Evolutionary conservation across 73 alveolate species (phyloP), one percentile per base, ranked within the genome.

Genomic region (Loxodes magnus): DNA sequence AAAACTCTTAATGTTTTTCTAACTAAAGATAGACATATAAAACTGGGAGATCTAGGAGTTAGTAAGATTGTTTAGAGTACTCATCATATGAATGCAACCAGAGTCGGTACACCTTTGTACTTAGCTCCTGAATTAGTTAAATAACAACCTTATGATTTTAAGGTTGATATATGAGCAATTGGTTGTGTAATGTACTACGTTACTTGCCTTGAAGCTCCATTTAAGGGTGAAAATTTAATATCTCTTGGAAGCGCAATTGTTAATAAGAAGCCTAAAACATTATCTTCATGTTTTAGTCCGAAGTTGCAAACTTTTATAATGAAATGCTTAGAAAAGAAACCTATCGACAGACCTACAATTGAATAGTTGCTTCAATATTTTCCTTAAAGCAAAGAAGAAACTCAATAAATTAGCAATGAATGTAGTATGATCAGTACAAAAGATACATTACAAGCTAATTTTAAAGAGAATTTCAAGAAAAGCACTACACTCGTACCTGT

Each of bases 71-170:
- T 75, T 15, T 59, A n/a, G n/a, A n/a, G n/a, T n/a, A n/a, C 75
- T 5, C 87, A 31, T 0, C 64, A 87, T 9, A 42, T 82, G 66
- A 73, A 83, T 54, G 85, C 83, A 10, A 82, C 99, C 0, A 42
- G 98, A 48, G 99, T 93, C 0, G 99, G 99, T 15, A 93, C 99
- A 0, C 99, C 99, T 17, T 71, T 93, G 28, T 93, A 87, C 54
- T 59, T 93, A 1, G 80, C 94, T 27, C 99, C 99, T 3, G 99
- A 93, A 67, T 50, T 90, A 26, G 93, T 93, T 2, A 77, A 93
- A 58, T 89, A 87, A 52, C 58, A 84, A 38, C 97, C 98, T 10
- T 93, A 93, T 67, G 97, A 90, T 62, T 87, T 56, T 63, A 82
- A 86, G 75, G 93, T 88, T 17, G 99, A 94, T 64, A 76, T 94